Evolutionary conservation across 306 rosid species (phyloP), one percentile per base, ranked within the genome.

Genomic region (Begonia peltatifolia): DNA sequence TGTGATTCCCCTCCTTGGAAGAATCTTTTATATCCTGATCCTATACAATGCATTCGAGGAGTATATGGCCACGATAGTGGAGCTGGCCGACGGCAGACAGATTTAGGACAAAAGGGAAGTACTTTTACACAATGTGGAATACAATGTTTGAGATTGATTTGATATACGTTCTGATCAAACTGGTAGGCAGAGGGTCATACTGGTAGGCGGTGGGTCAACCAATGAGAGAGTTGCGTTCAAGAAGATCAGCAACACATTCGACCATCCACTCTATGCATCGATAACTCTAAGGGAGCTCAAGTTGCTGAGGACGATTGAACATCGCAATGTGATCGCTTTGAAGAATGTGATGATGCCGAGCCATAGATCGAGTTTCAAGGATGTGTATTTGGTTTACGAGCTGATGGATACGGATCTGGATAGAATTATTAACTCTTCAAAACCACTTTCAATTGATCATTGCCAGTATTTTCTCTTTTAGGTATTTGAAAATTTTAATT

Each of bases 401-500:
- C 95, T 89, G 44, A 89, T 89, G 97, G 95, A 89, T 42, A 82
- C 94, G 1, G 95, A 89, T 78, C 93, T 89, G 48, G 81, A 80
- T 62, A 84, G 80, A 30, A 82, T 89, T 69, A 89, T 89, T 9
- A 80, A 76, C 67, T 89, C 95, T 12, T 23, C 95, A 1, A 87
- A 76, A n/a, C 77, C 80, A 12, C 87, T 89, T 50, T 82, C 94
- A n/a, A 57, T 11, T 70, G 87, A 82, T 57, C 94, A 84, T 63
- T 74, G 87, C 85, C 82, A 82, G 46, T 85, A 72, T 67, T 89
- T 89, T 47, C 59, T 85, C 54, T 85, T 80, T 82, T 94, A 80
- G 90, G 94, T 89, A 72, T 38, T 11, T 47, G 9, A 13, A 23
- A 10, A 51, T 41, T 53, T 36, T 42, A 12, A 42, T 9, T 42